These are phyloP conservation scores for Taxillus chinensis DNA, from an alignment of 164 flowering plant species.

Conservation along the genomic window DNA sequence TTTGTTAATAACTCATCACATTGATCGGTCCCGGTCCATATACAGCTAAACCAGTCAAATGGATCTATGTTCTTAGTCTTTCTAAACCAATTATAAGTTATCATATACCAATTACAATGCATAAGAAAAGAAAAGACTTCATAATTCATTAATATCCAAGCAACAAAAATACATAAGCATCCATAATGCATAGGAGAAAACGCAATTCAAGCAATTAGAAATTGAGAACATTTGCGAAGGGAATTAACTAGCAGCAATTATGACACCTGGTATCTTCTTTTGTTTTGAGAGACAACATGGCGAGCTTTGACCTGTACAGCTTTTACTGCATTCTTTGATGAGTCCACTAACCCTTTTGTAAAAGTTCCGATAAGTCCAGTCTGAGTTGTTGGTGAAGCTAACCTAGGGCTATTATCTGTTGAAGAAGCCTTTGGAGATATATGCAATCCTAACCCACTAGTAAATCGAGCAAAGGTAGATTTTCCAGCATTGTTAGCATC, in stretches of 20 bases:
- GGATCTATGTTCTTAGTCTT: too few species aligned
- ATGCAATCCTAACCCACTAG: conserved; percentile 67
- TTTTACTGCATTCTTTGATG: conserved; percentile 86
- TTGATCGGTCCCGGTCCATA: too few species aligned
- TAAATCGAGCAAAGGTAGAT: conserved; percentile 70
- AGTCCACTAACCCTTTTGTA: conserved; percentile 81
- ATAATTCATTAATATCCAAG: too few species aligned
- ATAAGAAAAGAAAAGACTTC: too few species aligned
- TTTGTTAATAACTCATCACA: too few species aligned
- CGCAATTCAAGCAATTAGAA: background rate
- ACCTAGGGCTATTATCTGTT: conserved; percentile 32
- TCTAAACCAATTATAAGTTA: too few species aligned
- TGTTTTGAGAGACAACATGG: conserved; percentile 94
- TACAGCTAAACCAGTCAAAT: too few species aligned
- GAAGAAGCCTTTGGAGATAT: conserved; percentile 64
- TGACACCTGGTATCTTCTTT: conserved; percentile 91
- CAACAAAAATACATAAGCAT: too few species aligned
- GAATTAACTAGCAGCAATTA: background rate
- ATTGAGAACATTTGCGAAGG: background rate
- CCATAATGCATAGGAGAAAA: too few species aligned
- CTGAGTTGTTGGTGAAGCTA: conserved; percentile 33
- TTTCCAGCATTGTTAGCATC: conserved; percentile 47
- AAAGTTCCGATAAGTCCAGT: conserved; percentile 68
- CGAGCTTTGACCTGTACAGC: conserved; percentile 98
- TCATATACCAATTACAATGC: too few species aligned